Base-by-base conservation (phyloP, 441 rosid species). In the Pelargonium citronellum region DNA sequence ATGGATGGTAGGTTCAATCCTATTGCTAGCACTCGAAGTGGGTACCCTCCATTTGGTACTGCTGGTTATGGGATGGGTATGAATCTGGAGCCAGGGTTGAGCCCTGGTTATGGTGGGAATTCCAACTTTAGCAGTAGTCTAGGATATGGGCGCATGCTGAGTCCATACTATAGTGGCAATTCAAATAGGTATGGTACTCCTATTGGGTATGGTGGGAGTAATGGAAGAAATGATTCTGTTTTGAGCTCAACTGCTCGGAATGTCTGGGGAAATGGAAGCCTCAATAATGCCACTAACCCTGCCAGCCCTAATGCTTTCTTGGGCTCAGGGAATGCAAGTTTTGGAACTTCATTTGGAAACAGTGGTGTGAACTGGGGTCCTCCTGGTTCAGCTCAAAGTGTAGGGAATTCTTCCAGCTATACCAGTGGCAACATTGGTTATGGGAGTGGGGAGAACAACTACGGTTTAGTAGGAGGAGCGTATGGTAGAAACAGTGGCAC, bases 181-280 rank as follows among this genome's bases (percentile, higher is more conserved):
- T 74, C 86, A 61, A 86, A 74, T 78, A 82, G 89, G 70, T 83
- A 73, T 71, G 80, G 58, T 68, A 84, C 81, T 75, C 92, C 90
- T 9, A 76, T 87, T 10, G 89, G 90, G 41, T 81, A 79, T 72
- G 75, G 67, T 17, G 75, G 66, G 0, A 81, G 79, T 49, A 70
- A 51, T 44, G 82, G 85, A 67, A 84, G 87, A 81, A 80, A 68
- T 0, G 83, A 83, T 76, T 79, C 87, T 67, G 78, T 81, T 73
- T 78, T 84, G 74, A 82, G 80, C 73, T 78, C 85, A 22, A 60
- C 76, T 65, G 70, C 80, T 66, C 77, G 88, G 67, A 84, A 82
- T 72, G 80, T 87, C 61, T 87, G 92, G 92, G 90, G 88, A 79
- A 84, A 77, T 77, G 82, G 84, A 71, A 81, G 85, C 67, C 77